Evolutionary conservation across 768 basidiomycete genomes (phyloP), one percentile per base, ranked within the genome.

Genomic region (Collybia sordida): DNA sequence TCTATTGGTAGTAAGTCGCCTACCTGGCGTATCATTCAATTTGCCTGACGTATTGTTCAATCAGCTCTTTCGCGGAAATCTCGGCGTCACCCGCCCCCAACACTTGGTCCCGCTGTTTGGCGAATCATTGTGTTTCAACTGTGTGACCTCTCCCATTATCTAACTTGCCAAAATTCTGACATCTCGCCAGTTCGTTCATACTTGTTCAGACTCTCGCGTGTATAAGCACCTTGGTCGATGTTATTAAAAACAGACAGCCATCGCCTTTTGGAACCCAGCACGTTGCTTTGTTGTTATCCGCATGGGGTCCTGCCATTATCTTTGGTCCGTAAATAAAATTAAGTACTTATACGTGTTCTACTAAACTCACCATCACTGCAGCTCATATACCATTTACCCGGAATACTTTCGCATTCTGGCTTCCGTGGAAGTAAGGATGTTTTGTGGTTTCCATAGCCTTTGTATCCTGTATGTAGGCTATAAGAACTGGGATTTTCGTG

Each of bases 261-360:
- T 64, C 75, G 12, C 67, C 84, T 3, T 78, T 88, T 55, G 85
- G 84, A 22, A 79, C 84, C 23, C 85, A 88, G 51, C 82, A 88
- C 60, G 59, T 88, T 47, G 80, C 82, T 34, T 60, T 87, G 39
- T 57, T 87, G 15, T 63, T 85, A 21, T 73, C 70, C 7, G 82
- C 73, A 8, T 87, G 84, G 85, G 80, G 74, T 5, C 85, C 85
- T 6, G 66, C 69, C 8, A 27, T 86, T 18, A 59, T 83, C 28
- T 80, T 86, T 55, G 76, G 84, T 78, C 47, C 54, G 73, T 59
- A 19, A 34, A 31, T 4, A 4, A 17, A 24, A 9, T 17, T 2
- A 31, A 31, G n/a, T 4, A 18, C 14, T 14, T 40, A 3, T 3
- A 40, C 18, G 14, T n/a, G 39, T 8, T 5, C 11, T 15, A 12